These are phyloP conservation scores for Zea luxurians DNA, from an alignment of 176 grass and related monocot species.

Conservation along the genomic window DNA sequence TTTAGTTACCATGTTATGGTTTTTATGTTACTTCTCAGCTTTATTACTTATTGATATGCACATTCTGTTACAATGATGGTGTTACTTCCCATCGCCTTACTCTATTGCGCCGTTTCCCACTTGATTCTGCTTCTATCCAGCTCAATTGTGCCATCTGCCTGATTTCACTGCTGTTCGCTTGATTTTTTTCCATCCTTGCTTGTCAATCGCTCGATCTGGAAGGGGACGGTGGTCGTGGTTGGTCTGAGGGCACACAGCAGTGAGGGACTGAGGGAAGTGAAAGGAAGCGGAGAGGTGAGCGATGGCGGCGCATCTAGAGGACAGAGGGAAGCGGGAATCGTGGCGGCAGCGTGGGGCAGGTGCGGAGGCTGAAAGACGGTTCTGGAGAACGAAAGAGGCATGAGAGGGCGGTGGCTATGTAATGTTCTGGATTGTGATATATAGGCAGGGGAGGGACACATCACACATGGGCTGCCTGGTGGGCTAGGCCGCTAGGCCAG, in stretches of 20 bases:
- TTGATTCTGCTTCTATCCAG: background rate
- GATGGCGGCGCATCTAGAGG: background rate
- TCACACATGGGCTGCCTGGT: background rate
- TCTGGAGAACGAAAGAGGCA: background rate
- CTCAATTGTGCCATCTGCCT: background rate
- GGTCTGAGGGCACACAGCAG: background rate
- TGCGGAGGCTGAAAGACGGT: background rate
- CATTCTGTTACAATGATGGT: background rate
- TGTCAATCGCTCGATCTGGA: background rate
- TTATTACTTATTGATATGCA: conserved; percentile 33
- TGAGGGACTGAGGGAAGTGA: background rate
- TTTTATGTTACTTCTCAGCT: background rate
- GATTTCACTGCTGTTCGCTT: background rate
- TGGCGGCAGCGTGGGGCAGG: background rate
- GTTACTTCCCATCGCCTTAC: conserved; percentile 12
- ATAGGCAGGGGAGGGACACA: background rate
- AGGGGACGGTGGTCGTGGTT: background rate
- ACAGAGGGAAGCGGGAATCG: background rate
- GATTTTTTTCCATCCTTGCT: background rate
- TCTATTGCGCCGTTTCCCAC: background rate
- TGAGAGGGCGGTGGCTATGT: background rate
- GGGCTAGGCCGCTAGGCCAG: background rate
- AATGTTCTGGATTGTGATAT: background rate
- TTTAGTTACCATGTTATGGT: conserved; percentile 2
- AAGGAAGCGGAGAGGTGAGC: background rate